Conservation (phyloP, 2,329 filamentous ascomycete genomes). For the Colletotrichum liaoningense region DNA sequence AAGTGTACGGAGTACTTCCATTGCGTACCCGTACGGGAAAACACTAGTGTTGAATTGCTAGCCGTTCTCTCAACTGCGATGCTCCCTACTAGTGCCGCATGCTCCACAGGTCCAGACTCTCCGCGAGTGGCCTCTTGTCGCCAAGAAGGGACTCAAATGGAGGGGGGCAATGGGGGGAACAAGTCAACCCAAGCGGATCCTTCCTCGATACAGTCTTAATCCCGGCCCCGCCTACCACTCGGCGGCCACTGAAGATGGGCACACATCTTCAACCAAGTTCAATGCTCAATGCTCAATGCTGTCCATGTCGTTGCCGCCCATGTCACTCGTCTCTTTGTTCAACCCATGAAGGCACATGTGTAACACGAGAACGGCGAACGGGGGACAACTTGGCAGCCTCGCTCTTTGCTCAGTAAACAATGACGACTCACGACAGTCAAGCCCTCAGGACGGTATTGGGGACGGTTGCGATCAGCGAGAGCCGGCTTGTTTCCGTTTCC, state of each 20-base stretch:
- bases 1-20: too few relatives aligned
- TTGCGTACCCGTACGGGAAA: slow-evolving; percentile 1
- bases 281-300: too few relatives aligned
- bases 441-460: background rate
- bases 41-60: slow-evolving; percentile 6
- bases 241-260: slow-evolving; percentile 13
- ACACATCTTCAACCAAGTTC: background rate
- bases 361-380: slow-evolving; percentile 12
- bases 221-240: slow-evolving; percentile 22
- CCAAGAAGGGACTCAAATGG: background rate
- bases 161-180: background rate
- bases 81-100: slow-evolving; percentile 22
- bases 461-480: background rate
- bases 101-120: slow-evolving; percentile 29
- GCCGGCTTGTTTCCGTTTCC: background rate
- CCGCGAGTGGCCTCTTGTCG: background rate
- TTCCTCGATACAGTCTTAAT: slow-evolving; percentile 33
- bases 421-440: background rate
- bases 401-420: background rate
- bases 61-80: slow-evolving; percentile 3
- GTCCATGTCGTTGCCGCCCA: background rate
- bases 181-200: slow-evolving; percentile 22
- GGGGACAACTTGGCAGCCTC: background rate
- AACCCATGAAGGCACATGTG: background rate
- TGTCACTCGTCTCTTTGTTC: background rate